Conservation (phyloP, 2,329 filamentous ascomycete genomes). For the Alternaria brassicae region DNA sequence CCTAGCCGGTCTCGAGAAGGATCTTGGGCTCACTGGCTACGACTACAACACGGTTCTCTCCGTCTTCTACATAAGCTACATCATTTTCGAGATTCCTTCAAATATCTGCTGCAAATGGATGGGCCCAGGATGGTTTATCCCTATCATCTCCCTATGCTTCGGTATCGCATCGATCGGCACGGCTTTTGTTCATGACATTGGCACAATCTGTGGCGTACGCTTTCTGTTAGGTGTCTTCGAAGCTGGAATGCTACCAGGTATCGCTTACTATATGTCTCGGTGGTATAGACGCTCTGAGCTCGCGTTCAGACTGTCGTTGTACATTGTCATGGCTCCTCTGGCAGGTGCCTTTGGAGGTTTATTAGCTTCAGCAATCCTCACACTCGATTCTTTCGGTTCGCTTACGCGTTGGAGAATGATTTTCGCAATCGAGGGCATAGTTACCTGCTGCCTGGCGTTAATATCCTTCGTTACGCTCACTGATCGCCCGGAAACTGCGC, state of each 20-base stretch:
- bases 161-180: slow-evolving; percentile 69
- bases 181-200: slow-evolving; percentile 67
- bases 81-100: slow-evolving; percentile 65
- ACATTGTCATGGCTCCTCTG: slow-evolving; percentile 73
- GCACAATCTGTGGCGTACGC: slow-evolving; percentile 65
- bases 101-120: slow-evolving; percentile 74
- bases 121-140: slow-evolving; percentile 76
- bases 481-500: slow-evolving; percentile 71
- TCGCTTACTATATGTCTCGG: slow-evolving; percentile 74
- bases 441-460: slow-evolving; percentile 65
- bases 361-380: slow-evolving; percentile 67
- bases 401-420: slow-evolving; percentile 72
- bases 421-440: slow-evolving; percentile 74
- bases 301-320: slow-evolving; percentile 70
- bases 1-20: slow-evolving; percentile 69
- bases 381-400: slow-evolving; percentile 64
- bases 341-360: slow-evolving; percentile 76
- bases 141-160: slow-evolving; percentile 67
- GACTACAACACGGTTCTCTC: slow-evolving; percentile 75
- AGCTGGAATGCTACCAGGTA: slow-evolving; percentile 75
- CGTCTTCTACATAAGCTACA: slow-evolving; percentile 76
- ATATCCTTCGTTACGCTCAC: slow-evolving; percentile 70
- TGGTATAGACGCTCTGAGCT: slow-evolving; percentile 76
- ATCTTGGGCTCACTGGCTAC: slow-evolving; percentile 65
- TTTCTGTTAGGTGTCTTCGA: slow-evolving; percentile 73